Evolutionary conservation across 805 yeast species (phyloP), one percentile per base, ranked within the genome.

Genomic region (Candida tallmaniae): DNA sequence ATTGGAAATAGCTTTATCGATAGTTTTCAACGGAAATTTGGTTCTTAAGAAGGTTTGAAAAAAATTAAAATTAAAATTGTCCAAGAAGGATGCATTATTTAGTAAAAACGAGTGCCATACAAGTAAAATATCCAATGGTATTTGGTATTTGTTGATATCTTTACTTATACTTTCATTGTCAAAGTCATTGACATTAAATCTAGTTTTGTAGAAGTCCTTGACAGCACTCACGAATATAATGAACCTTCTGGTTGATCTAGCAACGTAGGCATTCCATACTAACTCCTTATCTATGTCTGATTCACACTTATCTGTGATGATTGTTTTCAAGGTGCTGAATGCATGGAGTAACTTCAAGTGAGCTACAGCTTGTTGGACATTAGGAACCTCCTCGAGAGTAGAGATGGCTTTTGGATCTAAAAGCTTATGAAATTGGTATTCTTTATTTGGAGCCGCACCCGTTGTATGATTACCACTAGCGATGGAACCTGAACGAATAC

Each of bases 61-160:
- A 2, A 23, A 19, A 22, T 34, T 34, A 13, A 36, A 34, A 2
- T 32, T 34, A n/a, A 45, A 43, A 13, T 25, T 34, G 27, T 43
- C 50, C 33, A 39, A 47, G 27, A 23, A 42, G 14, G 46, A 18
- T 26, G 34, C 34, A 7, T 54, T 52, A 23, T 45, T 50, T 26
- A 48, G 35, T 23, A 45, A 31, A 34, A 49, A 48, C 11, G 50
- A 29, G 39, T 51, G 53, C 56, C 56, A 51, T 6, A 49, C 51
- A 38, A 51, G 35, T 5, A 50, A 14, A 11, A 51, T 38, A 39
- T 51, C 56, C 12, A 51, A 27, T 12, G 56, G 54, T n/a, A n/a
- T n/a, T n/a, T n/a, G n/a, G n/a, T n/a, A n/a, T n/a, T n/a, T n/a
- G n/a, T n/a, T n/a, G n/a, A n/a, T n/a, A n/a, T n/a, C n/a, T n/a